Conservation (phyloP, 306 rosid species). For the Lathyrus oleraceus region DNA sequence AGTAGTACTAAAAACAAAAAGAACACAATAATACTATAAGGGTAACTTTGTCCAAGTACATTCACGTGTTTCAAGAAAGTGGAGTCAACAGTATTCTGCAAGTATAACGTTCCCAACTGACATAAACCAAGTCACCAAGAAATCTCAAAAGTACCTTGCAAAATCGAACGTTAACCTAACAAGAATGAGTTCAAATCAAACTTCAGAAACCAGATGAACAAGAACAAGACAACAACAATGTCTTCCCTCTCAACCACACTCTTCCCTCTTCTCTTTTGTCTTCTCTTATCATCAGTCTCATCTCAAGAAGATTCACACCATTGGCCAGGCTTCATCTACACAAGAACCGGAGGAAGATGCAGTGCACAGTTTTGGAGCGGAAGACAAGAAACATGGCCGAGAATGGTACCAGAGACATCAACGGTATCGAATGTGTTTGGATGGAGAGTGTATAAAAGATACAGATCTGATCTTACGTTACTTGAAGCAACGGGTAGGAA, state of each 20-base stretch:
- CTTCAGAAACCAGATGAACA: neutral
- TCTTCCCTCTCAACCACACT: neutral
- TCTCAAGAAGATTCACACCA: conserved; percentile 1
- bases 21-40: neutral
- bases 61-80: conserved; percentile 42
- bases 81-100: neutral
- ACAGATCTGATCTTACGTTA: conserved; percentile 74
- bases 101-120: conserved; percentile 30
- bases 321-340: conserved; percentile 67
- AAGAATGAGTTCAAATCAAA: neutral
- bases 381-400: conserved; percentile 76
- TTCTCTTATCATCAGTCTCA: neutral
- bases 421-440: conserved; percentile 82
- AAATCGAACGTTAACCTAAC: neutral
- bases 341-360: conserved; percentile 72
- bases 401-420: conserved; percentile 81
- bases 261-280: conserved; percentile 25
- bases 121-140: conserved; percentile 25
- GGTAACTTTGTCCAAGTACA: conserved; percentile 27
- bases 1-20: neutral
- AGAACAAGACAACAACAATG: conserved; percentile 15
- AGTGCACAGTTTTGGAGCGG: conserved; percentile 88
- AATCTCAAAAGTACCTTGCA: neutral
- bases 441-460: conserved; percentile 66
- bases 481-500: conserved; percentile 64